A percentile compares a stretch with the other conserved stretches of the same genome.
Conservation (phyloP, 805 yeast species). For the Yarrowia deformans region DNA sequence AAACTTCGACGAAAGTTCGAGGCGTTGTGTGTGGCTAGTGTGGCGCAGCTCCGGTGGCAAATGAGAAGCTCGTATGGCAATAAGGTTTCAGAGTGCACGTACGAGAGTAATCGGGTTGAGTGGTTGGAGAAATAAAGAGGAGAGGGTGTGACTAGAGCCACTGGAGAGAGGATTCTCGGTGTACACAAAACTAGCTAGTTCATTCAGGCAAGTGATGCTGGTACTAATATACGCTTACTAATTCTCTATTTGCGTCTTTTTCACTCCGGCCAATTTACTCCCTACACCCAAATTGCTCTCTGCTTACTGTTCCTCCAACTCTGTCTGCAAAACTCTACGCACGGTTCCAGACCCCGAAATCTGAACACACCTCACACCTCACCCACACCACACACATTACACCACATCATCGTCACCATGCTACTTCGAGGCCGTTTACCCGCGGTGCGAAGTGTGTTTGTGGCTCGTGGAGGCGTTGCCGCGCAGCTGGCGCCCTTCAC, state of each 20-base stretch:
- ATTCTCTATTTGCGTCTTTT: no score
- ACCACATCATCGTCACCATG: background rate
- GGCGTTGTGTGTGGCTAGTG: slow-evolving; percentile 33
- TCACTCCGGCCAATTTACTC: no score
- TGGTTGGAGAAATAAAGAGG: background rate
- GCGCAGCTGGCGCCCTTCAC: slow-evolving; percentile 6
- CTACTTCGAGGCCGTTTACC: slow-evolving; percentile 38
- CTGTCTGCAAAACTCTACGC: slow-evolving; percentile 8
- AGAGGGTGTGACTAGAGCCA: no score
- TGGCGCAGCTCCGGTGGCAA: slow-evolving; percentile 37
- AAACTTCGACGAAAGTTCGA: slow-evolving; percentile 3
- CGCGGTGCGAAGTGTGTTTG: slow-evolving; percentile 32
- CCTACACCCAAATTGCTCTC: no score
- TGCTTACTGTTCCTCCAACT: background rate
- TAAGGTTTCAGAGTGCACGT: background rate
- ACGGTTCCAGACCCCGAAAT: background rate
- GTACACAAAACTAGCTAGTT: no score
- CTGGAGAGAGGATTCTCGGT: no score
- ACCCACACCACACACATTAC: slow-evolving; percentile 13
- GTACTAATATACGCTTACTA: no score
- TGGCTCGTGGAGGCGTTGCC: slow-evolving; percentile 14
- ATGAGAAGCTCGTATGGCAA: slow-evolving; percentile 5
- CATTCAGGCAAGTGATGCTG: no score
- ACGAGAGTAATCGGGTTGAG: background rate
- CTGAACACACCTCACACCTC: background rate